These are phyloP conservation scores for Nakaseomyces nivariensis DNA, from an alignment of 1,139 yeast genomes.

Conservation along the genomic window DNA sequence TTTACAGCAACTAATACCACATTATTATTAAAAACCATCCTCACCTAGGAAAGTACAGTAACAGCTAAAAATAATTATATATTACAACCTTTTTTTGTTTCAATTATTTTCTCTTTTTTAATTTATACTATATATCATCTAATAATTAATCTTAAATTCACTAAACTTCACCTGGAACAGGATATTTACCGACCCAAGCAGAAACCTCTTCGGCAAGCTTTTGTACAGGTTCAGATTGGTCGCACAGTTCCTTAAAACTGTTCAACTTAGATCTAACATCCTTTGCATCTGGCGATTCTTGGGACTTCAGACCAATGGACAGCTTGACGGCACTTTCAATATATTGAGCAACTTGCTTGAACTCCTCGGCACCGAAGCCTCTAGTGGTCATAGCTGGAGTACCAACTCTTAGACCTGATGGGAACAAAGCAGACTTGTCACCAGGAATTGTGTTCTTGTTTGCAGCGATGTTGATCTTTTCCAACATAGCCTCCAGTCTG, in stretches of 20 bases:
- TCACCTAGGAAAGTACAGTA: no score
- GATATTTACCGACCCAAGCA: slow-evolving; percentile 56
- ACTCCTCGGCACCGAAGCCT: slow-evolving; percentile 75
- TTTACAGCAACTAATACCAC: background rate
- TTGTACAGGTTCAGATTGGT: slow-evolving; percentile 47
- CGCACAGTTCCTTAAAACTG: slow-evolving; percentile 56
- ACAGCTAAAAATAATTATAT: no score
- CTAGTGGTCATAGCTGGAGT: slow-evolving; percentile 98
- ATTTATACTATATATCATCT: background rate
- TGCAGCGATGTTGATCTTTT: slow-evolving; percentile 84
- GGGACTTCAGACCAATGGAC: slow-evolving; percentile 47
- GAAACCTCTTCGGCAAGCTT: slow-evolving; percentile 53
- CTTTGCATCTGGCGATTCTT: slow-evolving; percentile 39
- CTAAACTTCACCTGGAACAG: slow-evolving; percentile 65
- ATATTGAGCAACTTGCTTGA: slow-evolving; percentile 65
- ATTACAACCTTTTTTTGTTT: no score
- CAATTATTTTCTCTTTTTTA: background rate
- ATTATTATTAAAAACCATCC: no score
- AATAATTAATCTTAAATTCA: slow-evolving; percentile 15
- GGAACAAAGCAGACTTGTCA: slow-evolving; percentile 88
- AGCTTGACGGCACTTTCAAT: slow-evolving; percentile 70
- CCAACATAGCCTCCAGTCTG: slow-evolving; percentile 84
- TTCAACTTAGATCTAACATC: slow-evolving; percentile 56
- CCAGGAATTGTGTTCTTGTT: slow-evolving; percentile 96
- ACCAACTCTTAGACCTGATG: slow-evolving; percentile 93